Evolutionary conservation across 2,329 filamentous ascomycete species (phyloP).

Genomic region (Colletotrichum falcatum): DNA sequence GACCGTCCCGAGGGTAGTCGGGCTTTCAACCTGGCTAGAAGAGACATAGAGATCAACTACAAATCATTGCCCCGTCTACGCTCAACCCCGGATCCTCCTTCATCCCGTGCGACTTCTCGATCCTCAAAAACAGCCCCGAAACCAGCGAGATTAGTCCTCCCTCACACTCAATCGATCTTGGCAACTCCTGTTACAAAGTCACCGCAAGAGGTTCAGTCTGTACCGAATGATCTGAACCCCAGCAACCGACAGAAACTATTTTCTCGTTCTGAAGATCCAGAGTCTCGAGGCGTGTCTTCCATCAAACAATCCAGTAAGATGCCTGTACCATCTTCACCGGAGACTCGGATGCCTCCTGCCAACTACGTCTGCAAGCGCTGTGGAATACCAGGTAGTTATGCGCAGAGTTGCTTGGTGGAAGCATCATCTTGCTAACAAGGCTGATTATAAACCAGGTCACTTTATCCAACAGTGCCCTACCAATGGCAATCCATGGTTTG

Average conservation of each 20-base stretch:
- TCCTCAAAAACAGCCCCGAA: not conserved
- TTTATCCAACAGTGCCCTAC: slow-evolving; percentile 40
- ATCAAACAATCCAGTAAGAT: not conserved
- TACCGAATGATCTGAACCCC: too few species aligned
- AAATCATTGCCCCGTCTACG: not conserved
- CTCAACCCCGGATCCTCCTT: not conserved
- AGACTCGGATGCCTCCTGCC: not conserved
- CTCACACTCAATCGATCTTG: not conserved
- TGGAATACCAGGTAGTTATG: slow-evolving; percentile 20
- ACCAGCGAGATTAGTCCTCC: not conserved
- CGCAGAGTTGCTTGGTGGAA: not conserved
- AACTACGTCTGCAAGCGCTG: slow-evolving; percentile 37
- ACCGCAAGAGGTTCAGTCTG: not conserved
- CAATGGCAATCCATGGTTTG: slow-evolving; percentile 13
- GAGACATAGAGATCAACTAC: slow-evolving; percentile 39
- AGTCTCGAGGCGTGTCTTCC: not conserved
- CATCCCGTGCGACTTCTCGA: not conserved
- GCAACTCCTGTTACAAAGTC: not conserved
- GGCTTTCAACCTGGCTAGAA: slow-evolving; percentile 30
- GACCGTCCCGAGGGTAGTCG: not conserved
- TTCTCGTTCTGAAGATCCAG: not conserved
- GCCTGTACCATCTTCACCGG: not conserved
- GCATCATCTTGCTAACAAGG: not conserved
- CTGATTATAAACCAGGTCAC: slow-evolving; percentile 38
- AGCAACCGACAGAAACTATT: not conserved